Evolutionary conservation across 805 yeast species (phyloP).

Genomic region (Candida pseudofarinosa): DNA sequence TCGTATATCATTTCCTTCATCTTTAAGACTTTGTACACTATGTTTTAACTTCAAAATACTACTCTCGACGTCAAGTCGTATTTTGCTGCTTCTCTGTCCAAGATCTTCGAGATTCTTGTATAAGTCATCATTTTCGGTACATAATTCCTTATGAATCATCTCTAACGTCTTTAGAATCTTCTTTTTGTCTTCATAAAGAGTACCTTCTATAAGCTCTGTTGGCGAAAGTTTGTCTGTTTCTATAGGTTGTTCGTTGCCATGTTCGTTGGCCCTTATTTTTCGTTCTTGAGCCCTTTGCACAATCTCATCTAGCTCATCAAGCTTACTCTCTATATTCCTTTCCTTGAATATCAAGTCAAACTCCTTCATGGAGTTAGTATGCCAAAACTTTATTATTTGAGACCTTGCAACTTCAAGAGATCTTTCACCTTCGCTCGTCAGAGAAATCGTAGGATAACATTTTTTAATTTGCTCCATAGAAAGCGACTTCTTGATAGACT

Average conservation of each 20-base stretch:
- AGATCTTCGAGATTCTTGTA: slow-evolving; percentile 18
- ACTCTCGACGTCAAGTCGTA: slow-evolving; percentile 17
- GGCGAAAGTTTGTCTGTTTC: slow-evolving; percentile 29
- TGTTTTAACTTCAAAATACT: slow-evolving; percentile 19
- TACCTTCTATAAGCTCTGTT: slow-evolving; percentile 29
- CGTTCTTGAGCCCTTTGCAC: slow-evolving; percentile 39
- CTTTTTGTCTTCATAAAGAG: slow-evolving; percentile 15
- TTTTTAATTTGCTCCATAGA: slow-evolving; percentile 46
- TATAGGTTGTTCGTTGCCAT: slow-evolving; percentile 14
- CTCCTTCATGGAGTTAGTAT: slow-evolving; percentile 45
- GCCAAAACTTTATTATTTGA: slow-evolving; percentile 53
- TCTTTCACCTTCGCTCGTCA: slow-evolving; percentile 41
- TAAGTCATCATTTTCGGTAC: slow-evolving; percentile 30
- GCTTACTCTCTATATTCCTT: slow-evolving; percentile 37
- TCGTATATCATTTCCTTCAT: slow-evolving; percentile 15
- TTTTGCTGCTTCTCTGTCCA: slow-evolving; percentile 15
- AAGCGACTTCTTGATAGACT: slow-evolving; percentile 46
- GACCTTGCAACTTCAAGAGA: slow-evolving; percentile 45
- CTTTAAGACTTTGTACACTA: slow-evolving; percentile 15
- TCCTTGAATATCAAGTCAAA: slow-evolving; percentile 53
- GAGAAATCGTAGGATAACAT: slow-evolving; percentile 53
- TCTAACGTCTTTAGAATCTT: slow-evolving; percentile 24
- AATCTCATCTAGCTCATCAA: slow-evolving; percentile 47
- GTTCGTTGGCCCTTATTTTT: slow-evolving; percentile 10
- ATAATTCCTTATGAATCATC: slow-evolving; percentile 34